Percentiles rank a stretch among this genome's conserved stretches.
Conservation (phyloP, 2,329 filamentous ascomycete species). For the Aspergillus japonicus region DNA sequence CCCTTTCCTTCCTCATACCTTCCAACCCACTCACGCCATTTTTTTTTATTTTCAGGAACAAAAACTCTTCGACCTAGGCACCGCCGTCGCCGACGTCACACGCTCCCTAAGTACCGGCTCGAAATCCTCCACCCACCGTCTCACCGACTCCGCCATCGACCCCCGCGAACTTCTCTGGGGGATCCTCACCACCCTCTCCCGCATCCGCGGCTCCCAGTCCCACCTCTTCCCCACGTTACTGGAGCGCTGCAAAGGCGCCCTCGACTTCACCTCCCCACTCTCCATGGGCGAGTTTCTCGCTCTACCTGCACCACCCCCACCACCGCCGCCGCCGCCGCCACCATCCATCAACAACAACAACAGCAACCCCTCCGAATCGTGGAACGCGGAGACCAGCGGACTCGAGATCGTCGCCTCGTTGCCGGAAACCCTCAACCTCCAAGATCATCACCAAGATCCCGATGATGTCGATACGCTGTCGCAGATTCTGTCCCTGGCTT, state of each 20-base stretch:
- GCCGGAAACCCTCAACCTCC: neutral
- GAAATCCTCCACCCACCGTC: constrained; percentile 26
- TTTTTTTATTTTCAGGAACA: constrained; percentile 30
- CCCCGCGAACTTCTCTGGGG: constrained; percentile 40
- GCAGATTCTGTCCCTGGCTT: constrained; percentile 6
- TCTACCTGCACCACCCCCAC: constrained; percentile 15
- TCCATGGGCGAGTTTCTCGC: constrained; percentile 31
- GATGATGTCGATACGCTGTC: constrained; percentile 6
- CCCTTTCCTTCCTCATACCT: neutral
- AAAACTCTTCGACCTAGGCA: constrained; percentile 39
- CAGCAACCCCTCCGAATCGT: neutral
- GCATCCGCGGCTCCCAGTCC: constrained; percentile 40
- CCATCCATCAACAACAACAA: neutral
- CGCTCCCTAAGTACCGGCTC: constrained; percentile 29
- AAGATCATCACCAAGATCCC: neutral
- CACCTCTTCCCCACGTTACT: constrained; percentile 37
- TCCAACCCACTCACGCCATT: neutral
- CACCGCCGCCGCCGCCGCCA: neutral
- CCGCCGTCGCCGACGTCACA: constrained; percentile 35
- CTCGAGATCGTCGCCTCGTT: constrained; percentile 9
- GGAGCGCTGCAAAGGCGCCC: constrained; percentile 31
- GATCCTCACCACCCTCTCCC: constrained; percentile 38
- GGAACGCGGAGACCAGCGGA: neutral
- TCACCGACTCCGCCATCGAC: constrained; percentile 33
- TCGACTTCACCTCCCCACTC: constrained; percentile 33